Percentiles rank a stretch among this genome's conserved stretches.
Conservation (phyloP, 2,329 filamentous ascomycete species). For the Penicillium psychrosexuale region DNA sequence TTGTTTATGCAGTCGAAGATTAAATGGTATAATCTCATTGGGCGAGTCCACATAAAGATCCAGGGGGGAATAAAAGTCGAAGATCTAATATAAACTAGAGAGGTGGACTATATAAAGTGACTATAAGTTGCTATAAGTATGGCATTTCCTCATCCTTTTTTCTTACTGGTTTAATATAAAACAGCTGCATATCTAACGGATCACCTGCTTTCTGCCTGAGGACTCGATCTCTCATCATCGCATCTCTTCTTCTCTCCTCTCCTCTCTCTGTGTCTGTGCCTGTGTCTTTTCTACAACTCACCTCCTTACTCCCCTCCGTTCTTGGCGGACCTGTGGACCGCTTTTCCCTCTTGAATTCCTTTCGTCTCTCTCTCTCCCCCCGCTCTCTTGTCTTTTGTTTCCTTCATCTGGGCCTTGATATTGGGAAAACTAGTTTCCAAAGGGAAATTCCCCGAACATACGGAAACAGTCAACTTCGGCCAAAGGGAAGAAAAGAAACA, state of each 20-base stretch:
- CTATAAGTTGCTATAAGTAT: conserved; percentile 1
- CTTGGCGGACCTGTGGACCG: conserved; percentile 19
- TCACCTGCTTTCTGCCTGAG: not conserved
- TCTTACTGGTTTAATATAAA: not conserved
- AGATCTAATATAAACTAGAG: not conserved
- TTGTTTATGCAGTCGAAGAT: not conserved
- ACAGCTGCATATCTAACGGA: not conserved
- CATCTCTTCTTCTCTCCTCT: not conserved
- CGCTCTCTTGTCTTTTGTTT: conserved; percentile 2
- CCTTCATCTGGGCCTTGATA: not conserved
- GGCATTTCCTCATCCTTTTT: not conserved
- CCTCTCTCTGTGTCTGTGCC: not conserved
- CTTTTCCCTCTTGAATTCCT: conserved; percentile 13
- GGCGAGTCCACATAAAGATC: not conserved
- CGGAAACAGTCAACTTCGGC: not conserved
- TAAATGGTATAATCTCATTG: not conserved
- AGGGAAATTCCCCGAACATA: not conserved
- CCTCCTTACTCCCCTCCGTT: conserved; percentile 21
- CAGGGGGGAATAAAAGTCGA: not conserved
- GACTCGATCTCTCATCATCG: not conserved
- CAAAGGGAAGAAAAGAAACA: not conserved
- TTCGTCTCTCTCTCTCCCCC: not conserved
- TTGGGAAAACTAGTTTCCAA: not conserved
- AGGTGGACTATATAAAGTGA: not conserved
- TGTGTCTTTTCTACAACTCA: not conserved